Percentiles rank a stretch among this genome's conserved stretches.
These are phyloP conservation scores for Noccaea caerulescens DNA, from an alignment of 345 rosid species.

Conservation along the genomic window DNA sequence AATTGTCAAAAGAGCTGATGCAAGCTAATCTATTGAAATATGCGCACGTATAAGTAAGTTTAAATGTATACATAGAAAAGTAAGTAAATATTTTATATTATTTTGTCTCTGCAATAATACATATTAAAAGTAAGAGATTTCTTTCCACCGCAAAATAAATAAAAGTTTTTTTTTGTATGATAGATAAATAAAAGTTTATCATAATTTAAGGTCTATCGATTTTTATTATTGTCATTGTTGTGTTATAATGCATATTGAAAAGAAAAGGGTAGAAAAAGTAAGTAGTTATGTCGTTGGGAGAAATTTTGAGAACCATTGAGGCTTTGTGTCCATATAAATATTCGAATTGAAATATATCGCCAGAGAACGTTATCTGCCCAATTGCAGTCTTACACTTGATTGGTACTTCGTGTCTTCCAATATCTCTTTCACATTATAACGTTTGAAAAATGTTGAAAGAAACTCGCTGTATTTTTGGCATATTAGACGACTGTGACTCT, in stretches of 20 bases:
- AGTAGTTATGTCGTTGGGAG: neutral
- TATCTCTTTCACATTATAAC: conserved; percentile 21
- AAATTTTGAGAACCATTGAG: conserved; percentile 17
- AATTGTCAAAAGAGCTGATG: neutral
- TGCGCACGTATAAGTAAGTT: neutral
- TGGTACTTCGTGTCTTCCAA: conserved; percentile 26
- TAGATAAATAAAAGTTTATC: no score
- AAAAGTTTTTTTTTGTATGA: no score
- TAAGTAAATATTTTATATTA: neutral
- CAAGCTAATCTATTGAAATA: neutral
- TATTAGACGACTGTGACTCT: conserved; percentile 40
- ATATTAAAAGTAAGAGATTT: neutral
- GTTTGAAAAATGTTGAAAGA: conserved; percentile 1
- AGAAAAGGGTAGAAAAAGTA: neutral
- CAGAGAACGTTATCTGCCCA: neutral
- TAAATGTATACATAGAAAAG: neutral
- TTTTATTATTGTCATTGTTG: no score
- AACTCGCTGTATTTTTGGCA: conserved; percentile 31
- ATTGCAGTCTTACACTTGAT: neutral
- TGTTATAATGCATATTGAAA: neutral
- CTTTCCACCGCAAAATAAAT: neutral
- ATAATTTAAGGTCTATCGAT: no score
- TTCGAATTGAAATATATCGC: neutral
- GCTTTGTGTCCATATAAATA: conserved; percentile 15
- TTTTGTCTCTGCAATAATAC: neutral